Base-by-base conservation (phyloP, 2,329 filamentous ascomycete genomes). In the Lomentospora prolificans region DNA sequence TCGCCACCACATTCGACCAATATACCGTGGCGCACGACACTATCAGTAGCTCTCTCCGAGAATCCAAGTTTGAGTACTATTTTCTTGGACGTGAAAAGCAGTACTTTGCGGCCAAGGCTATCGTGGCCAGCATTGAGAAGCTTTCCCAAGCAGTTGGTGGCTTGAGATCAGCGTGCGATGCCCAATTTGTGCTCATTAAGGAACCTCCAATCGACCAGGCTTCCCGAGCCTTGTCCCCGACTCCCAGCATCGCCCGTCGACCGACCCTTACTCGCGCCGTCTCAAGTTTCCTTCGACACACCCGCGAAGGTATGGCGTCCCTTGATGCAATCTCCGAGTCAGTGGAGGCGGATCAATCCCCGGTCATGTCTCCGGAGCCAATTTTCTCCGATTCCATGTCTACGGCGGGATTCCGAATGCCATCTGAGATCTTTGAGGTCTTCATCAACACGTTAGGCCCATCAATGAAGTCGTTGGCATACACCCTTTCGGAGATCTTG, bases 391-490 rank as follows among this genome's bases (percentile, higher is more conserved):
- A 54, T 17, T 44, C 52, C 3, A 36, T 44, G 27, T 10, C 28
- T 12, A 70, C 71, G 3, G 64, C 70, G 0, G 30, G 30, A 7
- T 79, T 82, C 57, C 76, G 75, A 36, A 79, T 82, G 1, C 84
- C 91, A 0, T 82, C 87, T 0, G 90, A 96, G 57, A 95, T 97
- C 61, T 97, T 97, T 66, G 84, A 90, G 9, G 78, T 91, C 4
- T 99, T 97, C 68, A 96, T 99, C 58, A 77, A 80, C 19, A 83
- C 94, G 61, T 75, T 99, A 22, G 94, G 94, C 0, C 94, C 94
- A 1, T 94, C 92, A 0, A 95, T 96, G 84, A 95, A 96, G 69
- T 96, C 92, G 0, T 73, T 99, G n/a, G 89, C 90, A 2, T 94
- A 87, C 63, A 97, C 94, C 0, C 71, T 99, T 39, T 89, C 90